Percentiles rank a stretch among this genome's conserved stretches.
phyloP scores from a whole-genome alignment of 23 red algal genomes.

The Pyropia haitanensis region DNA sequence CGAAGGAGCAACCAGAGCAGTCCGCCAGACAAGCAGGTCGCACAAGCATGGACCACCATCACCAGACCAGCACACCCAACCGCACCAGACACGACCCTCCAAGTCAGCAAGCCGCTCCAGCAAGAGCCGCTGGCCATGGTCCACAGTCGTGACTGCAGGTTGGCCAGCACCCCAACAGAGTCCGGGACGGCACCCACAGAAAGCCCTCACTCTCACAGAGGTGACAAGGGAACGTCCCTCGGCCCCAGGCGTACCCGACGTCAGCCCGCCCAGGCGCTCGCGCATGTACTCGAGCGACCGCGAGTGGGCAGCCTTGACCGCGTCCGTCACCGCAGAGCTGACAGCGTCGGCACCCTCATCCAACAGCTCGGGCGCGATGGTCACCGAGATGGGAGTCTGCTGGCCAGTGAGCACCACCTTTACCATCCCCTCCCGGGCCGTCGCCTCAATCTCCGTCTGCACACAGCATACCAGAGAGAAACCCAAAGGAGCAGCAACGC shows the following conservation, averaged over 20 bases:
- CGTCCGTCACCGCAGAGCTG: conserved; percentile 52
- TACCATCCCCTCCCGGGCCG: conserved; percentile 60
- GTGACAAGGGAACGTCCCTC: neutral
- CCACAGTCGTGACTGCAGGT: too few relatives aligned
- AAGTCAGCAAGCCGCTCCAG: too few relatives aligned
- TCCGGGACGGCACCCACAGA: too few relatives aligned
- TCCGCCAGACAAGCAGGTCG: too few relatives aligned
- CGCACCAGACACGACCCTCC: too few relatives aligned
- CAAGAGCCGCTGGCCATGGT: too few relatives aligned
- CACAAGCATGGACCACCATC: too few relatives aligned
- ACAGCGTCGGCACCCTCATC: conserved; percentile 58
- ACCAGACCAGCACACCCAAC: too few relatives aligned
- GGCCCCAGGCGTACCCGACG: conserved; percentile 24
- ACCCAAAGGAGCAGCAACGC: neutral
- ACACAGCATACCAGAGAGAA: neutral
- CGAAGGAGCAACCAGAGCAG: too few relatives aligned
- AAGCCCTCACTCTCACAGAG: too few relatives aligned
- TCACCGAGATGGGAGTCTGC: conserved; percentile 57
- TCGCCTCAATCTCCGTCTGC: conserved; percentile 53
- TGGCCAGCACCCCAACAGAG: too few relatives aligned
- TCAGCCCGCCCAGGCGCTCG: conserved; percentile 49
- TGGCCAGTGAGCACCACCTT: conserved; percentile 73
- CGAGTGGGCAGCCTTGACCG: conserved; percentile 48
- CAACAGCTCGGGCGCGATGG: conserved; percentile 65
- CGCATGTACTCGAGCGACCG: conserved; percentile 39